Evolutionary conservation across 2,329 filamentous ascomycete species (phyloP), one percentile per base, ranked within the genome.

Genomic region (Aspergillus caelatus): DNA sequence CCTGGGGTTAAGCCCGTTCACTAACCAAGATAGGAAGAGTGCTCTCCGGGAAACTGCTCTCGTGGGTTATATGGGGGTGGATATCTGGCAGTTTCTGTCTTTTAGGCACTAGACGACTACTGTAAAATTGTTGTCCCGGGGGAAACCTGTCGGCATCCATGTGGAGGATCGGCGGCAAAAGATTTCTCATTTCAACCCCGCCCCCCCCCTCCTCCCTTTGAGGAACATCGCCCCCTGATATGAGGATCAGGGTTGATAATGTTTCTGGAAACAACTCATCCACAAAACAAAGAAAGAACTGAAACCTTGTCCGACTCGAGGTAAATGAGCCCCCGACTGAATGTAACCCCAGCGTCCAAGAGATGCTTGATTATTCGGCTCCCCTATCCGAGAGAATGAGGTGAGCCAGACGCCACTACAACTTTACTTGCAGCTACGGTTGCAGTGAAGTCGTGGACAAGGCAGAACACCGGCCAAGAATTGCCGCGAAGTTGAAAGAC

Each of bases 351-450:
- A 39, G n/a, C 7, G 16, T 14, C 34, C 32, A 55, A 55, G 52
- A 26, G 52, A 55, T 55, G 52, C 52, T 55, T 55, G 52, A 36
- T 55, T 55, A 26, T 55, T 55, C 52, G 52, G 52, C n/a, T 55
- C 2, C 45, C 14, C 52, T 39, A 39, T 39, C 52, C 52, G 52
- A 55, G 34, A 36, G 34, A 39, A 26, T 23, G 21, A 55, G 14
- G n/a, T 23, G 28, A 23, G 30, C 11, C 19, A 2, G 52, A 55
- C 52, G 32, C 52, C 52, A 55, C 52, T 23, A 26, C 52, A 36
- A 36, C 52, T 52, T 43, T 28, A 48, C 45, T 32, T 53, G 32
- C 50, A 23, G 50, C 30, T 36, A 54, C 30, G 30, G 52, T 55
- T 26, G 32, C 52, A 39, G 32, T 32, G 34, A 43, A 21, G 41